Evolutionary conservation across 2,329 filamentous ascomycete genomes (phyloP), one percentile per base, ranked within the genome.

Genomic region (Neonectria punicea): DNA sequence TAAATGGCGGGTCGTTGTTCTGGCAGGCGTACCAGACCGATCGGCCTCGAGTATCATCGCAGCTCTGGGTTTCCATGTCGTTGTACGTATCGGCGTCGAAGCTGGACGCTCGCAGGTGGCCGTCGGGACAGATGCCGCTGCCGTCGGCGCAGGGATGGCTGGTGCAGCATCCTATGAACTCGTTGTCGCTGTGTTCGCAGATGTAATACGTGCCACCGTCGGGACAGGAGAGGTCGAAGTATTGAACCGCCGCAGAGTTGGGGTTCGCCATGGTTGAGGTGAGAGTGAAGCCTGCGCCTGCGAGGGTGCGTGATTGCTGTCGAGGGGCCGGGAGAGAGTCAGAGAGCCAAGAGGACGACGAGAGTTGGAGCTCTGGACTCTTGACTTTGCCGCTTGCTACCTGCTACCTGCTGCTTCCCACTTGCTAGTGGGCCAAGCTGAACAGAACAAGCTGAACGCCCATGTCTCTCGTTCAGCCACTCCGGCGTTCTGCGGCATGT

Each of bases 161-260:
- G 39, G 73, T 70, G 70, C 81, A 83, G 69, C 81, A 83, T 11
- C 81, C 81, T 41, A 83, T 50, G 61, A 82, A 83, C 61, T 77
- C 74, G 30, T 74, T 73, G 18, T 73, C 72, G 13, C 74, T 39
- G 36, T 39, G 0, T n/a, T 39, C 64, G 70, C 81, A 82, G 63
- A 81, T 74, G 73, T 82, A 82, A 47, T 81, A 81, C 5, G 62
- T 55, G 53, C 80, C 78, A 22, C 74, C 75, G 7, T 63, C 58
- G 5, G 76, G 74, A 65, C 81, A 83, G 30, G 70, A 66, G 2
- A 80, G 65, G 39, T 75, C 78, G 28, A 78, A 68, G 30, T 64
- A 43, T 14, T 58, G 14, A 32, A 46, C 44, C 7, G 55, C 44
- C 16, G n/a, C 50, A 6, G 57, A 50, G 7, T 59, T 51, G 56